Evolutionary conservation across 345 rosid species (phyloP).

Genomic region (Isatis tinctoria): DNA sequence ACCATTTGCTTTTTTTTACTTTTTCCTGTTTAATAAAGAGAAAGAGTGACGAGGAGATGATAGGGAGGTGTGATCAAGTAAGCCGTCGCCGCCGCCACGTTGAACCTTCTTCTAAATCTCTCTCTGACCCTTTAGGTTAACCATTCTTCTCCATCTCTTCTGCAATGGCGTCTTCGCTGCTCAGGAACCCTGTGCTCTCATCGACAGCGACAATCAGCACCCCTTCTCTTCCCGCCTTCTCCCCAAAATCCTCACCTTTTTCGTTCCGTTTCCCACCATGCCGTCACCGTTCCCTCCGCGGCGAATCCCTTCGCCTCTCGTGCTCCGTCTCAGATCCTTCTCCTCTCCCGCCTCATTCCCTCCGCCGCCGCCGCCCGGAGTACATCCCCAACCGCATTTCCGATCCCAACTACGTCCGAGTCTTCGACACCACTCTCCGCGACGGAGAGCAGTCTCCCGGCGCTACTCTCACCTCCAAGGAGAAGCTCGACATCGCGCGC

Average conservation of each 20-base stretch:
- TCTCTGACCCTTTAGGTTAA: neutral
- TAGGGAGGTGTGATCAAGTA: neutral
- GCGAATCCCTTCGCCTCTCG: slow-evolving; percentile 16
- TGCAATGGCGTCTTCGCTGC: slow-evolving; percentile 31
- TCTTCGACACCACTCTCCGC: slow-evolving; percentile 96
- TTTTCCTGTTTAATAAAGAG: neutral
- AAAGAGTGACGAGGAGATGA: slow-evolving; percentile 7
- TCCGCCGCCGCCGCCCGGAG: slow-evolving; percentile 44
- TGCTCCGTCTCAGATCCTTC: slow-evolving; percentile 36
- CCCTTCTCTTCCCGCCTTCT: slow-evolving; percentile 13
- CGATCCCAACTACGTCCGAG: slow-evolving; percentile 71
- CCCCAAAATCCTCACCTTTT: neutral
- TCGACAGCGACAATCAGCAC: slow-evolving; percentile 4
- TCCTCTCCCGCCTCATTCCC: slow-evolving; percentile 8
- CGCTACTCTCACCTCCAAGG: slow-evolving; percentile 87
- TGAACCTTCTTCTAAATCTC: neutral
- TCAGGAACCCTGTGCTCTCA: slow-evolving; percentile 24
- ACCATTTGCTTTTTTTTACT: neutral
- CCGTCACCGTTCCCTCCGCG: slow-evolving; percentile 17
- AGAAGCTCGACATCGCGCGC: slow-evolving; percentile 83
- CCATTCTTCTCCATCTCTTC: neutral
- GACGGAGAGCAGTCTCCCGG: slow-evolving; percentile 99
- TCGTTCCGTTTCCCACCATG: slow-evolving; percentile 19
- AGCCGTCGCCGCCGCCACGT: slow-evolving; percentile 19
- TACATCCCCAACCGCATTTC: slow-evolving; percentile 71